These are phyloP conservation scores for Omphalea diandra DNA, from an alignment of 441 rosid species.

Conservation along the genomic window DNA sequence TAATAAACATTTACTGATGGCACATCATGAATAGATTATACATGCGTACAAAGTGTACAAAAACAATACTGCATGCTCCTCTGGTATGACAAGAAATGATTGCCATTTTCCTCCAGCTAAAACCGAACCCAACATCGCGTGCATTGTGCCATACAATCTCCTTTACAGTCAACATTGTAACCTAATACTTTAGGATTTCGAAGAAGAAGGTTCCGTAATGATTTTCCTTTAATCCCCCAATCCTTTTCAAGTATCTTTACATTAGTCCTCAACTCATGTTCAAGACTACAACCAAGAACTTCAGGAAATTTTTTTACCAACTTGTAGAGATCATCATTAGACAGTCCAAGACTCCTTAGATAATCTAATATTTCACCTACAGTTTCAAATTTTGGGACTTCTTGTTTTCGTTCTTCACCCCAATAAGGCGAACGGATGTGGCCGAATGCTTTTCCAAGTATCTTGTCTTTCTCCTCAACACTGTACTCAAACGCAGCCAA, in stretches of 20 bases:
- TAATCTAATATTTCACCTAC: conserved; percentile 53
- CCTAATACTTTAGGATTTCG: conserved; percentile 91
- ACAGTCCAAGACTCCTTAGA: conserved; percentile 55
- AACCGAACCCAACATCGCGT: conserved; percentile 93
- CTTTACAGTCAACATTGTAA: conserved; percentile 74
- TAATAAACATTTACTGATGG: neutral
- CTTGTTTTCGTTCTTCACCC: conserved; percentile 72
- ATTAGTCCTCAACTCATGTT: conserved; percentile 64
- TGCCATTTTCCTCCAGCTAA: conserved; percentile 29
- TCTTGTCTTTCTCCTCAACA: conserved; percentile 70
- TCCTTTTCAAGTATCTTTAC: conserved; percentile 62
- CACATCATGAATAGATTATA: too few relatives aligned
- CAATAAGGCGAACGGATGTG: conserved; percentile 77
- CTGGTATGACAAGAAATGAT: conserved; percentile 6
- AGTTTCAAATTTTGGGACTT: conserved; percentile 54
- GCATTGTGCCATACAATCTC: conserved; percentile 86
- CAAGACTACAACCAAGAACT: conserved; percentile 75
- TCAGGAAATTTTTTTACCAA: conserved; percentile 86
- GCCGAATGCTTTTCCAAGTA: conserved; percentile 83
- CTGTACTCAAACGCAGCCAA: conserved; percentile 56
- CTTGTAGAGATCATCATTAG: conserved; percentile 61
- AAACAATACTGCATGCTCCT: neutral
- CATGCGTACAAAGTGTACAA: neutral
- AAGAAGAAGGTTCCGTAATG: conserved; percentile 52
- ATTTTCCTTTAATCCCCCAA: conserved; percentile 80